These are phyloP conservation scores for Agroathelia rolfsii DNA, from an alignment of 1,284 basidiomycete genomes.

Conservation along the genomic window DNA sequence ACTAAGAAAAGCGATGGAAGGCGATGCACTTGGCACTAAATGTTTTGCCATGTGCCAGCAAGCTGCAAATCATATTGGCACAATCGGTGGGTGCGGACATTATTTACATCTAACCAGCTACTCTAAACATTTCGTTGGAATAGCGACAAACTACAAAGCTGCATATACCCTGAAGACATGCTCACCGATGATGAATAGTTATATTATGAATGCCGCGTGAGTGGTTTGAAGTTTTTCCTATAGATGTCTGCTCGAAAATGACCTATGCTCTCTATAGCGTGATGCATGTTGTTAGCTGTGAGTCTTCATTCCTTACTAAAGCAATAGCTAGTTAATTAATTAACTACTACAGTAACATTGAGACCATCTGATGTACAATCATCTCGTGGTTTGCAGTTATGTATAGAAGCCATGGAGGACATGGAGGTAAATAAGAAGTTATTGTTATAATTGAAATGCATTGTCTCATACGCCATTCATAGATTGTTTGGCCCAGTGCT, in stretches of 20 bases:
- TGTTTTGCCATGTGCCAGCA: constrained; percentile 51
- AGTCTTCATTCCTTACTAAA: constrained; percentile 13
- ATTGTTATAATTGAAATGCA: constrained; percentile 3
- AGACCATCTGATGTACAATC: constrained; percentile 63
- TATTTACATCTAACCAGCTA: background rate
- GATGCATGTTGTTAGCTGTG: constrained; percentile 68
- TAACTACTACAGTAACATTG: constrained; percentile 37
- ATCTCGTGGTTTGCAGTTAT: constrained; percentile 50
- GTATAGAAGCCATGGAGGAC: constrained; percentile 56
- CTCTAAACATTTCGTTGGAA: constrained; percentile 8
- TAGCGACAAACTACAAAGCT: background rate
- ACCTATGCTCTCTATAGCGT: constrained; percentile 70
- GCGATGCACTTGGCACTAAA: too few species aligned
- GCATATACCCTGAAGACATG: background rate
- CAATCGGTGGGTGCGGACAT: constrained; percentile 41
- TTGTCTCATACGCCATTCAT: constrained; percentile 11
- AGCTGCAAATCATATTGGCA: constrained; percentile 74
- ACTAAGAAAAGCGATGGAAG: constrained; percentile 63
- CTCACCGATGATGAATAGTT: constrained; percentile 5
- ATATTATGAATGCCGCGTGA: too few species aligned
- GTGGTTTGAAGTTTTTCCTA: constrained; percentile 41
- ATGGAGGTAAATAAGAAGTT: constrained; percentile 54
- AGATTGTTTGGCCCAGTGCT: constrained; percentile 68
- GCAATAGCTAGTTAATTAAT: constrained; percentile 12
- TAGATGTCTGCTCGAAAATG: constrained; percentile 51